Evolutionary conservation across 148 eudicot species (phyloP), one percentile per base, ranked within the genome.

Genomic region (Fagopyrum homotropicum): DNA sequence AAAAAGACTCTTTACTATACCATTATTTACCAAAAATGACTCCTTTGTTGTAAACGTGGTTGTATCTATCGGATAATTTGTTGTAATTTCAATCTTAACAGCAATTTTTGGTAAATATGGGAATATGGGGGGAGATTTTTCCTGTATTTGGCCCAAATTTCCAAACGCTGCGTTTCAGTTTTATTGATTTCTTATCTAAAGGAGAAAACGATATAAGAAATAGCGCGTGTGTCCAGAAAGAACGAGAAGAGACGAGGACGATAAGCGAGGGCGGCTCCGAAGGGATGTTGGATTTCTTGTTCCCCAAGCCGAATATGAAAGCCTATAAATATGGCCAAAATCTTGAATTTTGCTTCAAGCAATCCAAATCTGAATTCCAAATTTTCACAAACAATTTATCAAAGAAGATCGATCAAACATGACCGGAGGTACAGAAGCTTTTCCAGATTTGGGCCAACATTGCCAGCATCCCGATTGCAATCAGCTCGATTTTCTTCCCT

Each of bases 401-500:
- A 35, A 35, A 35, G 40, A 35, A 35, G 40, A 35, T 66, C 43
- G 46, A 12, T 66, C 46, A 66, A 30, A 66, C 45, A 87, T 87
- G 88, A 86, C 50, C 81, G 89, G 89, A 82, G 96, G 97, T 78
- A 94, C 98, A 43, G 90, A 85, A 84, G 89, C 87, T 73, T 87
- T 88, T 74, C 92, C 97, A 50, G 92, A 91, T 73, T 84, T 94
- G 55, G 98, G 97, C 75, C 77, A 72, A 29, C 97, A 94, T 72
- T 94, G 98, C 76, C 85, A 91, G 75, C 82, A 79, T 16, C 61
- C 83, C 2, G 88, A 87, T 75, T 94, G 98, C 78, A 79, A 76
- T 69, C 93, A 84, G 71, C 96, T 94, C 76, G 97, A 94, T 85
- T 94, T 91, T 81, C 91, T 94, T n/a, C 97, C 98, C 35, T 94